A percentile compares a stretch with the other conserved stretches of the same genome.
These are phyloP conservation scores for Vigna mungo DNA, from an alignment of 306 rosid genomes.

Conservation along the genomic window DNA sequence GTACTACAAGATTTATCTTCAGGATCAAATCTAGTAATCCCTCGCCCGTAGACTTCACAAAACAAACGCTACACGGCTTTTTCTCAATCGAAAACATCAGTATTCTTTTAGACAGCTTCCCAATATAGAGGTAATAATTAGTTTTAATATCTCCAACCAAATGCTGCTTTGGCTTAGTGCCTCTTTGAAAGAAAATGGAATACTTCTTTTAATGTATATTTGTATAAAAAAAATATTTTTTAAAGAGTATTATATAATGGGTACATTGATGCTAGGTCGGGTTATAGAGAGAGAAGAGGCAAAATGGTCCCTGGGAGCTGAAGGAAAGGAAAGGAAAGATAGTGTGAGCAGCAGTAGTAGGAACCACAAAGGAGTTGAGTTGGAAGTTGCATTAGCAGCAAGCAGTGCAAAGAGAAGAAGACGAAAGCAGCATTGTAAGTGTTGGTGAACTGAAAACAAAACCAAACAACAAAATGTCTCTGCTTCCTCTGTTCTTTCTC, in stretches of 20 bases:
- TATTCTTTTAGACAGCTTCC: neutral
- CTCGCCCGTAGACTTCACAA: neutral
- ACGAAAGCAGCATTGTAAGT: too few species aligned
- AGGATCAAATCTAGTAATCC: neutral
- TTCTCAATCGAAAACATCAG: neutral
- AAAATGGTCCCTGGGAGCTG: too few species aligned
- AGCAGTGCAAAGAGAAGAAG: too few species aligned
- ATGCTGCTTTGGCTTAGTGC: neutral
- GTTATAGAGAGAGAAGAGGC: neutral
- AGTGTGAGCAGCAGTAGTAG: too few species aligned
- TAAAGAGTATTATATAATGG: too few species aligned
- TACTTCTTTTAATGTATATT: too few species aligned
- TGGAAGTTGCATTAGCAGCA: neutral
- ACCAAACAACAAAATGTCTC: slow-evolving; percentile 24
- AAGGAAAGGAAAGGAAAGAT: too few species aligned
- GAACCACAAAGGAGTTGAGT: too few species aligned
- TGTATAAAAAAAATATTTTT: too few species aligned
- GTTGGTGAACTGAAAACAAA: too few species aligned
- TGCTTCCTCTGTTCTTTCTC: slow-evolving; percentile 21
- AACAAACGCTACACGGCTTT: neutral
- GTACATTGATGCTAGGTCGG: too few species aligned
- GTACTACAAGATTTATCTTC: neutral
- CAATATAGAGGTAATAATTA: neutral
- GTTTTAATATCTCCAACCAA: neutral
- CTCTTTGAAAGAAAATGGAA: too few species aligned